phyloP scores from a whole-genome alignment of 2,329 filamentous ascomycete genomes.

The Penicillium freii region DNA sequence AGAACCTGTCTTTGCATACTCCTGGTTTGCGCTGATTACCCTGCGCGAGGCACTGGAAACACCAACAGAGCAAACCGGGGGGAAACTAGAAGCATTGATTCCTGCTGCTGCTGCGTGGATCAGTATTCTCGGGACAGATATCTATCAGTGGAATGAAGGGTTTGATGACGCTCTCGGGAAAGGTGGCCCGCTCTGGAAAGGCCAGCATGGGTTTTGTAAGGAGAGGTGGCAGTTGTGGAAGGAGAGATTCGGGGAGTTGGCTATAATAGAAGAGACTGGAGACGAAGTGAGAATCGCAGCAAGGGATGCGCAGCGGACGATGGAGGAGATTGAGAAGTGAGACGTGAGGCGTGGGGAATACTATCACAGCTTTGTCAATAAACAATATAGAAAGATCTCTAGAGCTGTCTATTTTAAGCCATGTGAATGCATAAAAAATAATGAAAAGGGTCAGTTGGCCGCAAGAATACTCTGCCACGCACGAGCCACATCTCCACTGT shows the following conservation, averaged over 20 bases:
- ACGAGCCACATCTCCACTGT: background rate
- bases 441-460: background rate
- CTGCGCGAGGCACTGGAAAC: background rate
- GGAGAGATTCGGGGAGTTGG: background rate
- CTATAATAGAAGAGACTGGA: background rate
- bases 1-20: background rate
- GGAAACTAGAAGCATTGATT: background rate
- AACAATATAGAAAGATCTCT: background rate
- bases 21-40: slow-evolving; percentile 2
- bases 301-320: background rate
- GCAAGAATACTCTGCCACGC: background rate
- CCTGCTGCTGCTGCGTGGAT: slow-evolving; percentile 5
- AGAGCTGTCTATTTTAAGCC: background rate
- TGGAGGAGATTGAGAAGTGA: background rate
- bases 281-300: background rate
- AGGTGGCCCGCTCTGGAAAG: background rate
- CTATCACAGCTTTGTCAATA: background rate
- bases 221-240: slow-evolving; percentile 6
- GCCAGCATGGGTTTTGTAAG: background rate
- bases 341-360: background rate
- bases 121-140: background rate
- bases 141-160: background rate
- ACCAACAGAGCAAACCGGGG: background rate
- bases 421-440: background rate
- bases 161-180: background rate